A percentile compares a stretch with the other conserved stretches of the same genome.
Conservation (phyloP, 352 stramenopile species). For the Thraustochytrium aureum region DNA sequence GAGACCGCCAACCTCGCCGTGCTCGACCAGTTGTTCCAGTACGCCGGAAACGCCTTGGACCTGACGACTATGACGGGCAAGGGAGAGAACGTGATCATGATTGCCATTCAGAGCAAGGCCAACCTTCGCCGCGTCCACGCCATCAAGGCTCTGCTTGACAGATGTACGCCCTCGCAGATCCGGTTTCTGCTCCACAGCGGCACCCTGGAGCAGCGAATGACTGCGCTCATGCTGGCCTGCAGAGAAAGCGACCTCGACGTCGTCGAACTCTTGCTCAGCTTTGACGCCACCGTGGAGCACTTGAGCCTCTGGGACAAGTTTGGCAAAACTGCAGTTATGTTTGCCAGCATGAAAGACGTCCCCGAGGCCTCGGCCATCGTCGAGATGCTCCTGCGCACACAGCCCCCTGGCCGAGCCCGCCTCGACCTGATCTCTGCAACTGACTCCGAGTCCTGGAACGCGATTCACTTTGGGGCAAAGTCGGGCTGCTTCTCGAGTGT, state of each 20-base stretch:
- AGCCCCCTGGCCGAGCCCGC: neutral
- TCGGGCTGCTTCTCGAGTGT: constrained; percentile 1
- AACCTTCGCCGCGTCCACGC: neutral
- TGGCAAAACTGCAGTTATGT: neutral
- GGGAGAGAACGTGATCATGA: constrained; percentile 16
- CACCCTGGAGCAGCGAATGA: neutral
- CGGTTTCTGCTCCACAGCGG: neutral
- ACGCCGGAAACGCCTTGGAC: constrained; percentile 4
- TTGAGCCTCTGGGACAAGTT: neutral
- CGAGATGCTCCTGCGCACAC: neutral
- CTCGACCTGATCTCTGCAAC: neutral
- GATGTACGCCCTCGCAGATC: neutral
- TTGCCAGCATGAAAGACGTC: neutral
- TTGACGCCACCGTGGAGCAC: neutral
- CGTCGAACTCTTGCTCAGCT: neutral
- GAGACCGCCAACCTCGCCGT: constrained; percentile 8
- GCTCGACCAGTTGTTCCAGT: neutral
- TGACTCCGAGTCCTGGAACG: neutral
- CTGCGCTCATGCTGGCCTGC: constrained; percentile 7
- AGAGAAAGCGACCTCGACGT: neutral
- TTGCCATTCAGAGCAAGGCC: neutral
- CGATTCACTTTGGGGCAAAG: constrained; percentile 11
- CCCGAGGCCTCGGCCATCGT: constrained; percentile 1
- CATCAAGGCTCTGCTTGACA: neutral
- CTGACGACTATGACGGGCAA: neutral